phyloP scores from a whole-genome alignment of 805 yeast genomes.

The Schwanniomyces sp. region DNA sequence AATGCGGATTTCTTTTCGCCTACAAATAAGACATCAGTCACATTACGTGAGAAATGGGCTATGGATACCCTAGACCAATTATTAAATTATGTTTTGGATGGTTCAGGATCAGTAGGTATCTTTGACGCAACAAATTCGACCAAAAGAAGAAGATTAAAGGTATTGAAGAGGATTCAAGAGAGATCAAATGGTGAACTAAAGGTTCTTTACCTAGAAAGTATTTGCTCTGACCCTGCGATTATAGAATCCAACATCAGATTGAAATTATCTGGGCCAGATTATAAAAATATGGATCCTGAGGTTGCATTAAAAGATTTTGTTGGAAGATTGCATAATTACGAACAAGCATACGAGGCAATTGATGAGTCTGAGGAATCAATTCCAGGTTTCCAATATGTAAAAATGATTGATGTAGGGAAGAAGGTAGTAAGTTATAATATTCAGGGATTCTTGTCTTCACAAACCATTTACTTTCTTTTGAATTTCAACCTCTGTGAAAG shows the following conservation, averaged over 20 bases:
- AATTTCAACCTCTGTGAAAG: slow-evolving; percentile 87
- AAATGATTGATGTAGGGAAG: slow-evolving; percentile 94
- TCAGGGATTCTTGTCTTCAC: slow-evolving; percentile 85
- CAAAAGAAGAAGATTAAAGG: slow-evolving; percentile 58
- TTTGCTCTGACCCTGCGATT: slow-evolving; percentile 76
- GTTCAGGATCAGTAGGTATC: slow-evolving; percentile 89
- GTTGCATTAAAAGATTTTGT: slow-evolving; percentile 79
- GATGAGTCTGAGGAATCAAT: slow-evolving; percentile 76
- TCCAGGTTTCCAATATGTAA: slow-evolving; percentile 76
- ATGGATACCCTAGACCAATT: slow-evolving; percentile 86
- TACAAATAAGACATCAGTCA: slow-evolving; percentile 60
- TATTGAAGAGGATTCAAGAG: slow-evolving; percentile 55
- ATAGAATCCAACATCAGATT: slow-evolving; percentile 82
- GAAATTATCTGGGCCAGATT: slow-evolving; percentile 92
- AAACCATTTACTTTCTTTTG: slow-evolving; percentile 84
- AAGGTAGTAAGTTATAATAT: slow-evolving; percentile 91
- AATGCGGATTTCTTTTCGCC: slow-evolving; percentile 87
- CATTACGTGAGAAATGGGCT: slow-evolving; percentile 91
- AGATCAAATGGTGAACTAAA: slow-evolving; percentile 63
- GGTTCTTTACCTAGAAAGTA: slow-evolving; percentile 81
- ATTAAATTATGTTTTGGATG: slow-evolving; percentile 74
- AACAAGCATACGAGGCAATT: slow-evolving; percentile 86
- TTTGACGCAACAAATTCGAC: slow-evolving; percentile 85
- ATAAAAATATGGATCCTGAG: slow-evolving; percentile 78
- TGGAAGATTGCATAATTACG: slow-evolving; percentile 78